A percentile compares a stretch with the other conserved stretches of the same genome.
Evolutionary conservation across 108 stramenopile species (phyloP).

Genomic region (Cyclotella choctawhatcheeana): DNA sequence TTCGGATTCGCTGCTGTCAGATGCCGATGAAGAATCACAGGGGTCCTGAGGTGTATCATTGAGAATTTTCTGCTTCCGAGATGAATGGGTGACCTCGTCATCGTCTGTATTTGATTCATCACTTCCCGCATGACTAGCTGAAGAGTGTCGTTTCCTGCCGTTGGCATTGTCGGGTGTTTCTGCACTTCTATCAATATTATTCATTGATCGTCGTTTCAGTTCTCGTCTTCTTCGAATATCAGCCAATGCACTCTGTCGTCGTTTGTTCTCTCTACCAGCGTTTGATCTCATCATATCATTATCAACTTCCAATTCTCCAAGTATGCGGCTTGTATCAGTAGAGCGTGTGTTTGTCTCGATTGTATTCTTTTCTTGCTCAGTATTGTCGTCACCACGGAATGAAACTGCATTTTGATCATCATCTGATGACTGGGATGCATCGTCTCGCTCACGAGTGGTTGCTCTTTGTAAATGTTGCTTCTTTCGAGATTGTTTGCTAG

Average conservation of each 20-base stretch:
- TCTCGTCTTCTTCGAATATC: slow-evolving; percentile 45
- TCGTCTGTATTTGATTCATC: not conserved
- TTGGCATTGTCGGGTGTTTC: not conserved
- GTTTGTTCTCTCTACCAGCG: not conserved
- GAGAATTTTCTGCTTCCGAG: not conserved
- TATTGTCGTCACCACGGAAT: not conserved
- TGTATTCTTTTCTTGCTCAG: not conserved
- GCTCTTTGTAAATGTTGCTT: slow-evolving; percentile 1
- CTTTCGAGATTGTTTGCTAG: not conserved
- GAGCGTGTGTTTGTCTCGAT: slow-evolving; percentile 1
- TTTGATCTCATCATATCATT: slow-evolving; percentile 35
- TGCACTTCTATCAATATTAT: slow-evolving; percentile 14
- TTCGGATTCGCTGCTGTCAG: slow-evolving; percentile 34
- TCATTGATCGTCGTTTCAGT: slow-evolving; percentile 14
- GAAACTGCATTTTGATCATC: not conserved
- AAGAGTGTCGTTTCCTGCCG: slow-evolving; percentile 3
- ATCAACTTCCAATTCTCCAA: slow-evolving; percentile 43
- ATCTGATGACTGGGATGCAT: not conserved
- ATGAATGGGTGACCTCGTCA: not conserved
- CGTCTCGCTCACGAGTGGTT: not conserved
- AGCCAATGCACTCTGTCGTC: slow-evolving; percentile 35
- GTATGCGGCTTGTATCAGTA: slow-evolving; percentile 27
- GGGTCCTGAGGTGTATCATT: slow-evolving; percentile 1
- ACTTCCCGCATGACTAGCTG: not conserved
- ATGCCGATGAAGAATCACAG: slow-evolving; percentile 4